Base-by-base conservation (phyloP, 495 filamentous ascomycete genomes). In the Talaromyces adpressus region DNA sequence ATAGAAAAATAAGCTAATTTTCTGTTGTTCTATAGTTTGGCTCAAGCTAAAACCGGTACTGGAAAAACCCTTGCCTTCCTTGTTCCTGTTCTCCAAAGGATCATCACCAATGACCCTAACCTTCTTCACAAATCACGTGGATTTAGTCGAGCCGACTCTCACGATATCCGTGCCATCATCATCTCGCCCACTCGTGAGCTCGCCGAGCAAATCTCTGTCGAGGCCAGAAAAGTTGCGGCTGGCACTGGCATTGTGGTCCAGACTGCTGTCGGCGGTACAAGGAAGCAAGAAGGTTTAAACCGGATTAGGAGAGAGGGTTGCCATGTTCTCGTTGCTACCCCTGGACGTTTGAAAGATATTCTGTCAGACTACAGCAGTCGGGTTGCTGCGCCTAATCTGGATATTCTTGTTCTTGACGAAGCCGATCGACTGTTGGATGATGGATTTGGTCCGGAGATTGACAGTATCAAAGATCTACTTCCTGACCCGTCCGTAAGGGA, bases 161-260 rank as follows among this genome's bases (percentile, higher is more conserved):
- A 82, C 34, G 91, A 97, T 71, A 92, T 97, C 64, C 87, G 92
- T 62, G 88, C 91, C 27, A 86, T 98, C 51, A 87, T 98, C 70
- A 86, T 98, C 64, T 98, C 95, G 0, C 94, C 94, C 8, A 98
- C 94, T 20, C 85, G 94, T 63, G 94, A 98, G 76, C 82, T 98
- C 65, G 94, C 94, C 4, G 91, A 96, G 72, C 94, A 98, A 77
- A 98, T 98, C 67, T 90, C 88, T 11, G 84, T 75, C 0, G 94
- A 98, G 71, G 92, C 94, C 2, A 75, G 65, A 51, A 93, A 87
- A 71, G 70, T 97, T n/a, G 82, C 83, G 4, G 49, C 45, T 7
- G 77, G 81, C 60, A 95, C 91, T 0, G 84, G 86, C 6, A 72
- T 98, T 34, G 73, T 87, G 20, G 88, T 96, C 25, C 92, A 96